Base-by-base conservation (phyloP, 305 asterid genomes). In the Fraxinus dipetala region DNA sequence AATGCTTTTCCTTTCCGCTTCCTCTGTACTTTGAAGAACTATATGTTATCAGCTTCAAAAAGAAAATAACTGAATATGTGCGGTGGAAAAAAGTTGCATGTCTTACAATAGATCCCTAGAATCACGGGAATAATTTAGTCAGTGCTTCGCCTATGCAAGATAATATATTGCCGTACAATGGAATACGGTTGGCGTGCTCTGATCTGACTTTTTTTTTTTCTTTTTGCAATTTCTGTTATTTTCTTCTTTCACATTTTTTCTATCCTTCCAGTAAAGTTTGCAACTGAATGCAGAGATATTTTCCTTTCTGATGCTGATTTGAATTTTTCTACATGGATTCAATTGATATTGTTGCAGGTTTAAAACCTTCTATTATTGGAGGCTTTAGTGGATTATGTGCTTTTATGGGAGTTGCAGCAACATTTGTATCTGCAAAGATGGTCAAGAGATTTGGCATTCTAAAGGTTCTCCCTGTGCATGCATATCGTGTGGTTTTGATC, bases 311-410 rank as follows among this genome's bases (percentile, higher is more conserved):
- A 8, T 75, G 56, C 59, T n/a, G 40, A 48, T 51, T 6, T 59
- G 13, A 59, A 59, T 20, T 59, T 59, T 59, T 26, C 9, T 82
- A 79, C 22, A 11, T 77, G 67, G 84, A 82, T 74, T 59, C 45
- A 65, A 70, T 79, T 84, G 77, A 32, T 77, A 38, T 72, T 83
- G 67, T 84, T 86, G 87, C 90, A 95, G 99, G 98, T 85, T 85
- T 95, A 81, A 89, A 90, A 85, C 98, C 99, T 78, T 94, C 99
- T 81, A 88, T 94, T 80, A 90, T 94, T 78, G 99, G 97, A 78
- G 96, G 93, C 82, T 95, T 95, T 84, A 95, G 97, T 82, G 98
- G 94, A 80, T 90, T 92, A 78, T 93, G 97, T 85, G 96, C 99
- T 83, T 90, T 93, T 80, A 93, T 93, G 97, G 99, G 99, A 31